Evolutionary conservation across 2,329 filamentous ascomycete genomes (phyloP).

Genomic region (Fusarium poae): DNA sequence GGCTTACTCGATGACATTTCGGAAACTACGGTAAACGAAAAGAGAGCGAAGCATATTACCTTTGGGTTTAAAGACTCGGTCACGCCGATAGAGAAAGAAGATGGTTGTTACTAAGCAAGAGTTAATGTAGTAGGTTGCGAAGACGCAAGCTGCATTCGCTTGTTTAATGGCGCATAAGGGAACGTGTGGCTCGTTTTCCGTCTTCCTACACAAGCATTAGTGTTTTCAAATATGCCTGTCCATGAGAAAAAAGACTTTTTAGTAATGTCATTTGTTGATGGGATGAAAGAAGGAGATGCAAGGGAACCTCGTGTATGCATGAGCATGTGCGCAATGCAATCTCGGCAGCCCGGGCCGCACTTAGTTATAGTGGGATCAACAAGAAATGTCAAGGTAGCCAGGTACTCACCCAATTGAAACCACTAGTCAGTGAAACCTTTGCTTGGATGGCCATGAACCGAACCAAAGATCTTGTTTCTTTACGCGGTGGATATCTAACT

Average conservation of each 20-base stretch:
- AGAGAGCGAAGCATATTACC: background rate
- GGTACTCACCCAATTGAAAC: background rate
- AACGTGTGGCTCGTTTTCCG: background rate
- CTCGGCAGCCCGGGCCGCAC: background rate
- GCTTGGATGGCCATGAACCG: background rate
- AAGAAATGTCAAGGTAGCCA: background rate
- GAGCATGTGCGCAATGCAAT: background rate
- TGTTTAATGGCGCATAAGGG: background rate
- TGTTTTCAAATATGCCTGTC: background rate
- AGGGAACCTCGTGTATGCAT: conserved; percentile 3
- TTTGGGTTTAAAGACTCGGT: background rate
- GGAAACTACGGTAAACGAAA: background rate
- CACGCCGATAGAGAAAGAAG: background rate
- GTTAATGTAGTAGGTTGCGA: background rate
- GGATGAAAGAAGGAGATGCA: background rate
- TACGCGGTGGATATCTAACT: background rate
- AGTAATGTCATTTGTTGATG: background rate
- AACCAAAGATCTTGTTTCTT: background rate
- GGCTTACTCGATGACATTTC: background rate
- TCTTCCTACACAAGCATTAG: background rate
- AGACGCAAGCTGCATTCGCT: background rate
- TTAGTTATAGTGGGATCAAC: background rate
- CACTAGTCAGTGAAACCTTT: background rate
- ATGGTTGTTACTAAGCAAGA: background rate
- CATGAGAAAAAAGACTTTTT: background rate